Conservation (phyloP, 306 rosid species). For the Cucumis melo region DNA sequence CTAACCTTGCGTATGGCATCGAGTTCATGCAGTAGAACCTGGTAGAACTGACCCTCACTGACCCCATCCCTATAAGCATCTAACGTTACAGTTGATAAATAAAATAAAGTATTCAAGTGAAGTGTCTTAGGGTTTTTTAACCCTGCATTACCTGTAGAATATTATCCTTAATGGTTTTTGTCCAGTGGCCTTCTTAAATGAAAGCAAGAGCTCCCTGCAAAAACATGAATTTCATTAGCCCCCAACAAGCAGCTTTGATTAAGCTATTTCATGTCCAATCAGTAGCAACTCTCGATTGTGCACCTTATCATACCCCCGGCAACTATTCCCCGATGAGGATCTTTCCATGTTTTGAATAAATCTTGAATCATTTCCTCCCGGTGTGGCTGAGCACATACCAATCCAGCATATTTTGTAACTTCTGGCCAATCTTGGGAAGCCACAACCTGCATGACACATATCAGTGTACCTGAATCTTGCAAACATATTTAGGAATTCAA, state of each 20-base stretch:
- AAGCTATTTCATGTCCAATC: not conserved
- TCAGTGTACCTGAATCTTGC: not conserved
- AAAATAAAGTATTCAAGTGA: not conserved
- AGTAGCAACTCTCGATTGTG: not conserved
- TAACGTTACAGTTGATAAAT: not conserved
- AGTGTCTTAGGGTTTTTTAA: not conserved
- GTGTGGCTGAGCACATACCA: constrained; percentile 68
- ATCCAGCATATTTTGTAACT: constrained; percentile 66
- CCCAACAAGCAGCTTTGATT: not conserved
- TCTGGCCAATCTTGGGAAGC: constrained; percentile 93
- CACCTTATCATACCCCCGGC: constrained; percentile 80
- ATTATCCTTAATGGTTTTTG: constrained; percentile 89
- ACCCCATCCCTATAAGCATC: constrained; percentile 45
- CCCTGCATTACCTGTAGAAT: constrained; percentile 53
- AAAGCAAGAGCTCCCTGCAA: constrained; percentile 50
- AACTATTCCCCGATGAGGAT: constrained; percentile 55
- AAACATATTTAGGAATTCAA: not conserved
- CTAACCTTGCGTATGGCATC: constrained; percentile 62
- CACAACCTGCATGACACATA: constrained; percentile 40
- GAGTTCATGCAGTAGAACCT: constrained; percentile 57
- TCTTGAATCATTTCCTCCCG: constrained; percentile 74
- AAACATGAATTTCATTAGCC: not conserved
- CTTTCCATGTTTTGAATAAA: constrained; percentile 63
- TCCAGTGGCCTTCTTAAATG: constrained; percentile 88
- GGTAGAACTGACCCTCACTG: constrained; percentile 72